These are phyloP conservation scores for Cudoniella acicularis DNA, from an alignment of 495 filamentous ascomycete species.

Conservation along the genomic window DNA sequence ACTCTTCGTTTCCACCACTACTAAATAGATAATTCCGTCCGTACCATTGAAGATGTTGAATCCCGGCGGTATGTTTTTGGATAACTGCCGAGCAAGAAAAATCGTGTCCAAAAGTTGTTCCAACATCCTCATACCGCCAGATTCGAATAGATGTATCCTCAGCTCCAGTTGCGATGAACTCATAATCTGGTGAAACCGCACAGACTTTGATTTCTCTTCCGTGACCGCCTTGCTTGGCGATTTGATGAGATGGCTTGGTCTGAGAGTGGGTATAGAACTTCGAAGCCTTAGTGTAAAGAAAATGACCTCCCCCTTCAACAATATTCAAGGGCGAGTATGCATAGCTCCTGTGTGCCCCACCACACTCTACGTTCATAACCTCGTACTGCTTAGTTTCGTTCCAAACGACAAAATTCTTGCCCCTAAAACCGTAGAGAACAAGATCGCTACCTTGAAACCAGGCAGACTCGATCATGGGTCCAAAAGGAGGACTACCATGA, in stretches of 20 bases:
- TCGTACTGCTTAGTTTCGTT: constrained; percentile 65
- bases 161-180: constrained; percentile 73
- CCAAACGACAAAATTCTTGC: constrained; percentile 74
- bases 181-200: constrained; percentile 43
- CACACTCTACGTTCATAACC: constrained; percentile 68
- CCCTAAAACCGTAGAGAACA: constrained; percentile 74
- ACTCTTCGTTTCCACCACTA: constrained; percentile 81
- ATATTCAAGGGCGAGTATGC: constrained; percentile 44
- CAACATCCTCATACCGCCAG: constrained; percentile 34
- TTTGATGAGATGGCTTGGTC: constrained; percentile 38
- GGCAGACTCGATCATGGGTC: constrained; percentile 64
- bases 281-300: constrained; percentile 54
- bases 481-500: constrained; percentile 48
- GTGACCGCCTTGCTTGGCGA: constrained; percentile 68
- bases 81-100: constrained; percentile 58
- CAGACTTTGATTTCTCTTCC: constrained; percentile 84
- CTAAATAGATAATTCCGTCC: constrained; percentile 70
- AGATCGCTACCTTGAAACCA: constrained; percentile 54
- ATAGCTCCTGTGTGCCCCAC: constrained; percentile 76
- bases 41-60: constrained; percentile 79
- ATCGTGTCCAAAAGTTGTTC: constrained; percentile 17
- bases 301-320: constrained; percentile 24
- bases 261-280: constrained; percentile 51
- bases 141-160: constrained; percentile 87
- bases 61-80: constrained; percentile 72